A percentile compares a stretch with the other conserved stretches of the same genome.
Conservation (phyloP, 768 basidiomycete genomes). For the Leccinum longicurvipes region DNA sequence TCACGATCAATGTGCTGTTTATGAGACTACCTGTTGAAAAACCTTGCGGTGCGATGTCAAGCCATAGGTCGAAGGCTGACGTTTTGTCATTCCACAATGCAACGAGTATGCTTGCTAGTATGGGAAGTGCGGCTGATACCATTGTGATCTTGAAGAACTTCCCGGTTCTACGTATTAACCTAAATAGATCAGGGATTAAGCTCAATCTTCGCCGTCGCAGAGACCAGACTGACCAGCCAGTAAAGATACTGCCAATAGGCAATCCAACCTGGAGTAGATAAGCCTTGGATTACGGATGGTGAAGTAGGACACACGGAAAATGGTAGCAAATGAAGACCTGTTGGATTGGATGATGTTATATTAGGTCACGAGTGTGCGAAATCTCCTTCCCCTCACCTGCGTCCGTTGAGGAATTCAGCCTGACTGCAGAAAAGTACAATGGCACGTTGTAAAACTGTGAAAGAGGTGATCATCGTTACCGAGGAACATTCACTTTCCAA, state of each 20-base stretch:
- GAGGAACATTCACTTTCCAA: no score
- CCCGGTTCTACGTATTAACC: neutral
- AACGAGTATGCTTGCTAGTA: slow-evolving; percentile 60
- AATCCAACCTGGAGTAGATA: no score
- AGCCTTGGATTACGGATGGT: no score
- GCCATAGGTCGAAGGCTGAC: slow-evolving; percentile 62
- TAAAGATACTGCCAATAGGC: neutral
- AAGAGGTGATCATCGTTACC: no score
- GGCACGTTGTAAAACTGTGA: no score
- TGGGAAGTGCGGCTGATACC: slow-evolving; percentile 43
- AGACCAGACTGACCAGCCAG: neutral
- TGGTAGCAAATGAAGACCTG: no score
- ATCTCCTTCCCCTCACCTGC: no score
- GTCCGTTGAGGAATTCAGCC: no score
- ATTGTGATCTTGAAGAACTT: neutral
- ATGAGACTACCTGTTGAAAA: slow-evolving; percentile 83
- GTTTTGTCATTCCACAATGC: slow-evolving; percentile 65
- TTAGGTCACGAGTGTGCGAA: no score
- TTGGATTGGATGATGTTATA: no score
- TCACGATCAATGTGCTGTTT: slow-evolving; percentile 80
- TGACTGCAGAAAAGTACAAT: no score
- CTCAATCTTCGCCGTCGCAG: neutral
- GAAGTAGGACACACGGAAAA: no score
- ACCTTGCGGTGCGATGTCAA: slow-evolving; percentile 76
- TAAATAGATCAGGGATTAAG: neutral